A percentile compares a stretch with the other conserved stretches of the same genome.
phyloP scores from a whole-genome alignment of 495 filamentous ascomycete genomes.

The Tuber microsphaerosporum region DNA sequence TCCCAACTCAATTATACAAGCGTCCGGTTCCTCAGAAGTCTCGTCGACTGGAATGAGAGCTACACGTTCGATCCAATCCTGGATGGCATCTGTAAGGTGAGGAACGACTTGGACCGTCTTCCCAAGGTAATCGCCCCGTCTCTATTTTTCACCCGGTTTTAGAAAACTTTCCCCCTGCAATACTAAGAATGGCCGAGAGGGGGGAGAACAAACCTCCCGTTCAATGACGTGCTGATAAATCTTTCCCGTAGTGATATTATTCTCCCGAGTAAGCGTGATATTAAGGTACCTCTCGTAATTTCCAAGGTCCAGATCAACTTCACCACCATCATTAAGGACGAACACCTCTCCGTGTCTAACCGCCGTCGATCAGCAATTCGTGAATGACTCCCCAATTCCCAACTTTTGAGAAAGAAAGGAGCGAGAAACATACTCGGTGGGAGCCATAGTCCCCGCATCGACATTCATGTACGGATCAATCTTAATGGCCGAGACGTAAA shows the following conservation, averaged over 20 bases:
- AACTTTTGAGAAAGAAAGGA: constrained; percentile 45
- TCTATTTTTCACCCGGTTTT: constrained; percentile 46
- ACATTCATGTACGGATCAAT: constrained; percentile 82
- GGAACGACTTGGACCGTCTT: constrained; percentile 91
- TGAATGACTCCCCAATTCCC: constrained; percentile 29
- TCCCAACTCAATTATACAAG: constrained; percentile 80
- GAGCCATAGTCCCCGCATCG: constrained; percentile 77
- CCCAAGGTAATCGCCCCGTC: constrained; percentile 78
- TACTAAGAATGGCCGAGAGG: background rate
- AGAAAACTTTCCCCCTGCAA: background rate
- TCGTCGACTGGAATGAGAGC: constrained; percentile 83
- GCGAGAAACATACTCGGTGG: constrained; percentile 57
- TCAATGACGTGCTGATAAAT: constrained; percentile 83
- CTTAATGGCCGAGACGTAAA: constrained; percentile 58
- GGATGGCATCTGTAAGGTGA: constrained; percentile 81
- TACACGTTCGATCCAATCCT: constrained; percentile 87
- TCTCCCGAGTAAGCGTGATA: constrained; percentile 64
- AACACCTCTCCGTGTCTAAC: constrained; percentile 65
- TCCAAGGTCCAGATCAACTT: constrained; percentile 86
- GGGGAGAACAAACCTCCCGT: constrained; percentile 39
- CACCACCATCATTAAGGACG: constrained; percentile 67
- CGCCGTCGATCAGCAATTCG: constrained; percentile 21
- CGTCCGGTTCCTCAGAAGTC: constrained; percentile 70
- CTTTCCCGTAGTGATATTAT: constrained; percentile 95
- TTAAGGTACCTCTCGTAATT: constrained; percentile 87